Base-by-base conservation (phyloP, 1,284 basidiomycete species). In the Peniophora sp. region DNA sequence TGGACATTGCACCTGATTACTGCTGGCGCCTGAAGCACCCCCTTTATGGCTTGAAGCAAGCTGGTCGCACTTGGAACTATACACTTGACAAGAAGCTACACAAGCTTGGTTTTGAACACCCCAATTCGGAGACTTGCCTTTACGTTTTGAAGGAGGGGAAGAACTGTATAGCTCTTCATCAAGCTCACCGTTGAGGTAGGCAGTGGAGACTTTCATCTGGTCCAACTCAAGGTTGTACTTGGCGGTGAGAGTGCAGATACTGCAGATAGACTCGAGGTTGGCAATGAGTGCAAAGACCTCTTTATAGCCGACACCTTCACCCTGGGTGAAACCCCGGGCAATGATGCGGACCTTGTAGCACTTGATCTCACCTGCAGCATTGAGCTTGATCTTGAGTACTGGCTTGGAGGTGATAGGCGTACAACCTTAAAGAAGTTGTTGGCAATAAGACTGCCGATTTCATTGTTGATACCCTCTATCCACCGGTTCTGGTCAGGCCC, bases 321-420 rank as follows among this genome's bases (percentile, higher is more conserved):
- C 52, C 55, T 79, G 77, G 0, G 59, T 58, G 59, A 71, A 77
- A 1, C 75, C 75, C 41, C 68, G 63, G 0, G 69, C 74, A 1
- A 71, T 67, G 2, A 72, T 59, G 8, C 66, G 50, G 0, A 67
- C 69, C 52, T 73, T 74, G 55, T 63, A 59, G 19, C 59, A 55
- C 17, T 55, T 48, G n/a, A 68, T 34, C 2, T 59, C 43, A 2
- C 68, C 66, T 8, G 58, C 32, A 3, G 58, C 52, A 47, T 69
- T 60, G 9, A 52, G 52, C 56, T 74, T 73, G 38, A 45, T 49
- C 25, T 55, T 59, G 53, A 66, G 68, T 11, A 69, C 65, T 62
- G 64, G 70, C 39, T 59, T 57, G 9, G 46, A 59, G n/a, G n/a
- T n/a, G n/a, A n/a, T n/a, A n/a, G n/a, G n/a, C n/a, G n/a, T n/a